Base-by-base conservation (phyloP, 2,329 filamentous ascomycete species). In the Alternaria triticimaculans region DNA sequence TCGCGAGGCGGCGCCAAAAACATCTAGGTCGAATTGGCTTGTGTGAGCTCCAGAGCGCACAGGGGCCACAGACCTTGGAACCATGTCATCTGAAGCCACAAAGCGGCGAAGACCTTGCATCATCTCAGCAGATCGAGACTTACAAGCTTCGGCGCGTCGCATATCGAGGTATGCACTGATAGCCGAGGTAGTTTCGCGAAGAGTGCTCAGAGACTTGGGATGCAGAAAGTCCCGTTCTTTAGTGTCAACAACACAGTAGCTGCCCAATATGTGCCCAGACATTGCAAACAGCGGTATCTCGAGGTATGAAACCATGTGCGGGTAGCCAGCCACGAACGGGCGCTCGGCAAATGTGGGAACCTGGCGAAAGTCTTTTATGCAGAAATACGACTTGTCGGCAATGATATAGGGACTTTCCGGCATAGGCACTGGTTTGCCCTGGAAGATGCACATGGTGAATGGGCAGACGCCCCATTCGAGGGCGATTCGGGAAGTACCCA, bases 381-480 rank as follows among this genome's bases (percentile, higher is more conserved):
- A 64, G 20, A 64, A 64, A 33, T 55, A 64, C 8, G 58, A 55
- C 30, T 51, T 43, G 33, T 62, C 43, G 15, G 62, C 62, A 21
- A 58, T 46, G 18, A 64, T 50, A 15, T 58, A 62, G 12, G 62
- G 62, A 14, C 18, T 62, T 0, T 49, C 48, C 3, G 58, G 62
- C 21, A 62, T 11, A 6, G n/a, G 21, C 7, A 62, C 58, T 20
- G 46, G 18, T 23, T 41, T 62, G 26, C 55, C 58, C 12, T 62
- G 58, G 37, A 64, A 66, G n/a, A 64, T 44, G 9, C 57, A 60
- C 60, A 66, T 64, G 18, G 60, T 64, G 11, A 61, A 58, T 15
- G 64, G 60, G 21, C 64, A 66, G 28, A 66, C 64, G n/a, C 64
- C 64, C 64, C 64, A 66, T 21, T 63, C 64, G 6, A 66, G 60